Percentiles rank a stretch among this genome's conserved stretches.
These are phyloP conservation scores for Durusdinium trenchii DNA, from an alignment of 73 alveolate genomes.

Conservation along the genomic window DNA sequence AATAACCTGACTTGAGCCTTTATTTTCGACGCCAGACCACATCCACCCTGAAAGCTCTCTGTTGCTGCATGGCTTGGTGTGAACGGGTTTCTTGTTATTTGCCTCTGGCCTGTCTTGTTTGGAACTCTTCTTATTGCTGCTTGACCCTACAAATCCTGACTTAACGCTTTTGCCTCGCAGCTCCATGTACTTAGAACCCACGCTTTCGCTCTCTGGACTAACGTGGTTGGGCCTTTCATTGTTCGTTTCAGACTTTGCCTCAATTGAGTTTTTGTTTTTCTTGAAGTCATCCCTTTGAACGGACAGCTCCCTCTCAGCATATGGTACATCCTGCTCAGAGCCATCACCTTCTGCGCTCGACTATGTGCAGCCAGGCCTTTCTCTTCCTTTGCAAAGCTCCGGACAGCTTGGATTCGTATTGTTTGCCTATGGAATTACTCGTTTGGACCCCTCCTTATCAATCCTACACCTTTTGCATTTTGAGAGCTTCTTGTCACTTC, in stretches of 20 bases:
- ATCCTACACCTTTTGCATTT: conserved; percentile 9
- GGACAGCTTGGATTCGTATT: background rate
- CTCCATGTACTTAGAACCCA: background rate
- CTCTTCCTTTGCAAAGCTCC: background rate
- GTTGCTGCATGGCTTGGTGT: background rate
- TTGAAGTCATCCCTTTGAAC: background rate
- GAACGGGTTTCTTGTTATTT: background rate
- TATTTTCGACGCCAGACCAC: background rate
- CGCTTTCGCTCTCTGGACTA: conserved; percentile 25
- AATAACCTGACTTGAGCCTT: conserved; percentile 12
- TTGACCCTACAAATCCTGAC: conserved; percentile 26
- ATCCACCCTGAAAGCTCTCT: background rate
- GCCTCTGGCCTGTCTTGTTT: conserved; percentile 35
- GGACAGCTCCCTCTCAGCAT: background rate
- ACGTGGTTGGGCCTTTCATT: background rate
- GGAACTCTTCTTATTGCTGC: background rate
- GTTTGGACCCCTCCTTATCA: background rate
- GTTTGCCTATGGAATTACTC: conserved; percentile 20
- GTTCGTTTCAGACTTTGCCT: conserved; percentile 11
- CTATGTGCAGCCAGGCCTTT: background rate
- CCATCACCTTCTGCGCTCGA: conserved; percentile 5
- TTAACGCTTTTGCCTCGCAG: background rate
- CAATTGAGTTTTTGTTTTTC: background rate
- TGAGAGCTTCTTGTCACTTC: conserved; percentile 38
- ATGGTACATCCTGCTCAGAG: conserved; percentile 40